Evolutionary conservation across 345 rosid genomes (phyloP).

Genomic region (Anastatica hierochuntica): DNA sequence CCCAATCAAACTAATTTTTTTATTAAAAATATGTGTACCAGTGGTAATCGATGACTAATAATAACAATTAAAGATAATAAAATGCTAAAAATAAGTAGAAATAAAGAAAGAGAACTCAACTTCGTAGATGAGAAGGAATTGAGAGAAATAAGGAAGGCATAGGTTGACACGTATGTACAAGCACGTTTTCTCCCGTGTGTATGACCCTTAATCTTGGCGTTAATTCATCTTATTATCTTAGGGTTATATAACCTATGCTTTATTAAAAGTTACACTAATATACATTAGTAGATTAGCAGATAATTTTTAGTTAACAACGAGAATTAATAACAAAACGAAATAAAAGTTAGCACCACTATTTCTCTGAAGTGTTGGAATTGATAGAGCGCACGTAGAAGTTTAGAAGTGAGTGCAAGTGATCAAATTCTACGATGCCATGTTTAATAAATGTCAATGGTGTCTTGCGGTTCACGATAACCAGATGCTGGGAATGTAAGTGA

Average conservation of each 20-base stretch:
- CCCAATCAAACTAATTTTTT: not conserved
- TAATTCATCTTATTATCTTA: conserved; percentile 16
- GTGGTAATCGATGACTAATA: not conserved
- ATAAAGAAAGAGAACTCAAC: conserved; percentile 6
- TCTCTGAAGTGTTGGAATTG: too few species aligned
- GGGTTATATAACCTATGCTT: conserved; percentile 14
- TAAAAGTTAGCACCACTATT: too few species aligned
- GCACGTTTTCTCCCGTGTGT: conserved; percentile 20
- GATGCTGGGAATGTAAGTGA: conserved; percentile 16
- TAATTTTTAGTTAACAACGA: not conserved
- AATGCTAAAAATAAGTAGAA: not conserved
- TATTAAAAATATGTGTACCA: not conserved
- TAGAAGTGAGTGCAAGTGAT: conserved; percentile 14
- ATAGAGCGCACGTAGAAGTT: too few species aligned
- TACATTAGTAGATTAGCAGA: not conserved
- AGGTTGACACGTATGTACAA: conserved; percentile 15
- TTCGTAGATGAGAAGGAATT: conserved; percentile 20
- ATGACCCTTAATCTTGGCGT: conserved; percentile 28
- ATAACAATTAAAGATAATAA: not conserved
- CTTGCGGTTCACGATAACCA: conserved; percentile 12
- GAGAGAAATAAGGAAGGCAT: conserved; percentile 8
- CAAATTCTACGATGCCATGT: conserved; percentile 3
- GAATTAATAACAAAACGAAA: not conserved
- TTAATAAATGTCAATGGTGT: not conserved
- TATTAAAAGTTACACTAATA: conserved; percentile 11